Evolutionary conservation across 2,329 filamentous ascomycete species (phyloP).

Genomic region (Leptodontidium sp.): DNA sequence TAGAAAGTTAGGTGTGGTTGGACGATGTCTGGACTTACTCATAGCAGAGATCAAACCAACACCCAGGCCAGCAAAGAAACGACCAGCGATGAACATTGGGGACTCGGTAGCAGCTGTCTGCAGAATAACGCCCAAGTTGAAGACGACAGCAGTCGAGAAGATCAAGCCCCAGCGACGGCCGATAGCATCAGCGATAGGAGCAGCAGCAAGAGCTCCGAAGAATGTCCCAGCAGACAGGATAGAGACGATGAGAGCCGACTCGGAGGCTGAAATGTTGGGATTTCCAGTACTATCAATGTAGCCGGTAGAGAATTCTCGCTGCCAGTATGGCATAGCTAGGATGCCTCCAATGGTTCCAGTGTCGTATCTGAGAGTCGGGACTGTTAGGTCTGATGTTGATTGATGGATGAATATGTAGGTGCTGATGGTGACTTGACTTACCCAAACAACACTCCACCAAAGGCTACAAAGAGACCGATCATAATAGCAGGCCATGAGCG

Average conservation of each 20-base stretch:
- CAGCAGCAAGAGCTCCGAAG: conserved; percentile 73
- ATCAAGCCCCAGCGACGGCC: conserved; percentile 73
- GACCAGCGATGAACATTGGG: conserved; percentile 72
- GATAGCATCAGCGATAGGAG: conserved; percentile 68
- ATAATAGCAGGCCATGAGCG: conserved; percentile 72
- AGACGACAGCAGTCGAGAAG: conserved; percentile 63
- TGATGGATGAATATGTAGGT: background rate
- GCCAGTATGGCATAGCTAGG: conserved; percentile 64
- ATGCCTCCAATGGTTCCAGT: conserved; percentile 67
- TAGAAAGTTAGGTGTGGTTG: no score
- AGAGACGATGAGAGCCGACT: conserved; percentile 72
- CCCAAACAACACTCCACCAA: conserved; percentile 68
- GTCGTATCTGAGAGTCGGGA: conserved; percentile 54
- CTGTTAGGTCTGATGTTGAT: background rate
- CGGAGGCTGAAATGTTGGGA: conserved; percentile 58
- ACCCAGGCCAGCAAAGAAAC: conserved; percentile 76
- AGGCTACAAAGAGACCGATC: conserved; percentile 68
- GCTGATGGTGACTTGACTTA: conserved; percentile 13
- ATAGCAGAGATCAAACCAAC: conserved; percentile 77
- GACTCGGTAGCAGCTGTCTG: conserved; percentile 70
- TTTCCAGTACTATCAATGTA: conserved; percentile 54
- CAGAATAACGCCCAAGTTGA: conserved; percentile 71
- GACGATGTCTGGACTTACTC: conserved; percentile 50
- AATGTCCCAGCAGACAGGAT: conserved; percentile 84
- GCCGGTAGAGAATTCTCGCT: conserved; percentile 61